phyloP scores from a whole-genome alignment of 768 basidiomycete genomes.

The Gelatoporia subvermispora region DNA sequence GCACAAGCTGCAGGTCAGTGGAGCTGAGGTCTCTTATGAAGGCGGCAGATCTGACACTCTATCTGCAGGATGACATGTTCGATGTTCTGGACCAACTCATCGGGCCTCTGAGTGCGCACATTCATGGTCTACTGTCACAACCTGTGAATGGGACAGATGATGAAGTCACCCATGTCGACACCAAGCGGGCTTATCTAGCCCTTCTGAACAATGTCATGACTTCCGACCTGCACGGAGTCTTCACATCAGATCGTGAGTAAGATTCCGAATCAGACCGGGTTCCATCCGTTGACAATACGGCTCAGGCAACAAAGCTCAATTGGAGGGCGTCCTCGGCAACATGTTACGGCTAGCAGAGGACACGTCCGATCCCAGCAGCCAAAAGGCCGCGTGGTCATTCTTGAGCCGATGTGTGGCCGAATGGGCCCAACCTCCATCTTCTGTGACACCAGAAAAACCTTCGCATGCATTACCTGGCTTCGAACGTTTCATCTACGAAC shows the following conservation, averaged over 20 bases:
- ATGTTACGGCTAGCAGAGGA: conserved; percentile 73
- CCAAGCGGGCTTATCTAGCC: conserved; percentile 83
- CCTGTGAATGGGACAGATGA: conserved; percentile 88
- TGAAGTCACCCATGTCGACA: conserved; percentile 66
- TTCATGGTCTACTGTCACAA: conserved; percentile 72
- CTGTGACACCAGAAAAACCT: conserved; percentile 20
- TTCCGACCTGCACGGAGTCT: conserved; percentile 76
- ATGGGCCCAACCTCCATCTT: conserved; percentile 57
- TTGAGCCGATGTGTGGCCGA: conserved; percentile 59
- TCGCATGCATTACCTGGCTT: conserved; percentile 72
- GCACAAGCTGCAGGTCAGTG: conserved; percentile 79
- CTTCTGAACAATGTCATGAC: conserved; percentile 79
- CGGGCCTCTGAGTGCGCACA: conserved; percentile 79
- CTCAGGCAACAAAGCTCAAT: conserved; percentile 57
- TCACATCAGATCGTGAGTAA: conserved; percentile 81
- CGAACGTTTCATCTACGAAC: conserved; percentile 87
- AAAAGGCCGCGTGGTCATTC: conserved; percentile 79
- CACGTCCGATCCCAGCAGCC: conserved; percentile 65
- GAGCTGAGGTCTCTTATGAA: neutral
- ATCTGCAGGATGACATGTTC: conserved; percentile 70
- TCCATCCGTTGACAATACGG: conserved; percentile 19
- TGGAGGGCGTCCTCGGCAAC: conserved; percentile 71
- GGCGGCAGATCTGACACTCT: neutral
- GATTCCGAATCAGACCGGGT: neutral
- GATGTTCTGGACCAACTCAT: conserved; percentile 87